These are phyloP conservation scores for Triticum timopheevii DNA, from an alignment of 176 grass and related monocot species.

Conservation along the genomic window DNA sequence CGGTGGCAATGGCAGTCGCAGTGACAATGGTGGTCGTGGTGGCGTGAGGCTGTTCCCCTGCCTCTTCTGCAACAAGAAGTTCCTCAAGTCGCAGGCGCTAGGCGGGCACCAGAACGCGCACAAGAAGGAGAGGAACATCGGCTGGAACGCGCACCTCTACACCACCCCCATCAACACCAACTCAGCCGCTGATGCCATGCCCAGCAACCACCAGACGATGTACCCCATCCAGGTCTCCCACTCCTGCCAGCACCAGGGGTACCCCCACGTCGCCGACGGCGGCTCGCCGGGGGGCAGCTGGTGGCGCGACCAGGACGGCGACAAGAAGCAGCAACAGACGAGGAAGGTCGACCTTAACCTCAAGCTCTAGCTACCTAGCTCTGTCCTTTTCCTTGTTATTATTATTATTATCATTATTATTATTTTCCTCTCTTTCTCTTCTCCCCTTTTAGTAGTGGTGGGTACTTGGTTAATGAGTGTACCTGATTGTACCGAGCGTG, in stretches of 20 bases:
- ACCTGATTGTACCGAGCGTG: neutral
- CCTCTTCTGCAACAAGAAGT: constrained; percentile 98
- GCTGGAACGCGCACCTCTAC: constrained; percentile 82
- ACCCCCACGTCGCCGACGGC: neutral
- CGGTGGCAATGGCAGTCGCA: neutral
- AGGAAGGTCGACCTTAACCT: constrained; percentile 53
- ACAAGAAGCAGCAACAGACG: neutral
- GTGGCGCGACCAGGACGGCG: neutral
- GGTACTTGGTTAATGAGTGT: neutral
- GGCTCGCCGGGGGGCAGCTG: neutral
- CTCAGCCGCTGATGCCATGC: neutral
- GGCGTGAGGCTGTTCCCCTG: constrained; percentile 86
- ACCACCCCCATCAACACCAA: neutral
- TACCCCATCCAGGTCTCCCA: constrained; percentile 33
- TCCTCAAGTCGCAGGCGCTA: constrained; percentile 96
- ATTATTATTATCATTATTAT: neutral
- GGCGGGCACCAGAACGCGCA: constrained; percentile 97
- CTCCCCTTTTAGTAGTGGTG: neutral
- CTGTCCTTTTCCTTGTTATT: neutral
- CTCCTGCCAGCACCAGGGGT: constrained; percentile 30
- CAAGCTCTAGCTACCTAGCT: constrained; percentile 40
- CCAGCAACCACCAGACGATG: neutral
- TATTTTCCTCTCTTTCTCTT: neutral
- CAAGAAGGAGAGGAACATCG: constrained; percentile 81
- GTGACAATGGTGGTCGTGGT: neutral